Evolutionary conservation across 352 stramenopile genomes (phyloP), one percentile per base, ranked within the genome.

Genomic region (Globisporangium splendens): DNA sequence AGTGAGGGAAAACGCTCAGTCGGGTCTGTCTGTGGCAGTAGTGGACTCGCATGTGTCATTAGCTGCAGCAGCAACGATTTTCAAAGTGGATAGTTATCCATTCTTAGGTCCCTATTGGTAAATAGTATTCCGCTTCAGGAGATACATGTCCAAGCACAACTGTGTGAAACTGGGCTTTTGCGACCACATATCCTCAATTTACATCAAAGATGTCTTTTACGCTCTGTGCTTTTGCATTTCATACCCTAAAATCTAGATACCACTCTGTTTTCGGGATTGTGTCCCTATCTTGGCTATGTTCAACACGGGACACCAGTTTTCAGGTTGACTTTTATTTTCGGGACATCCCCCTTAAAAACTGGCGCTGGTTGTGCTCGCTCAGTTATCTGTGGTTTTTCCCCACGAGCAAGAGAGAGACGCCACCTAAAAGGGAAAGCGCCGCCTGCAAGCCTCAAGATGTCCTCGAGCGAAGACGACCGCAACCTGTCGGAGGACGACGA

Each of bases 381-480:
- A 8, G 39, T 44, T 44, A 43, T 43, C 38, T 43, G 38, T 43
- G 38, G 38, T 43, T 44, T 44, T 44, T n/a, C 39, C 21, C 14
- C 39, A 38, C 35, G 50, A 55, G 35, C 48, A 60, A 62, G 12
- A 56, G 4, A 18, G 21, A 18, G 54, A 46, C 17, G 21, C 43
- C 15, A 14, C 17, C 38, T 21, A 24, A 21, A n/a, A 20, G n/a
- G 20, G 13, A 46, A 20, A 20, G n/a, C 4, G 14, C 17, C 8
- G 39, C 14, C 10, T 10, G 11, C 48, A 12, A 48, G 31, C 33
- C 28, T 17, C n/a, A 50, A 54, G 28, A 95, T 95, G 86, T 95
- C 84, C 72, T 95, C 86, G 57, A 92, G 83, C 52, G 86, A 95
- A 66, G 86, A 95, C 61, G 79, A 91, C 57, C 83, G 79, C 55